Evolutionary conservation across 1,284 basidiomycete genomes (phyloP), one percentile per base, ranked within the genome.

Genomic region (Austropuccinia psidii): DNA sequence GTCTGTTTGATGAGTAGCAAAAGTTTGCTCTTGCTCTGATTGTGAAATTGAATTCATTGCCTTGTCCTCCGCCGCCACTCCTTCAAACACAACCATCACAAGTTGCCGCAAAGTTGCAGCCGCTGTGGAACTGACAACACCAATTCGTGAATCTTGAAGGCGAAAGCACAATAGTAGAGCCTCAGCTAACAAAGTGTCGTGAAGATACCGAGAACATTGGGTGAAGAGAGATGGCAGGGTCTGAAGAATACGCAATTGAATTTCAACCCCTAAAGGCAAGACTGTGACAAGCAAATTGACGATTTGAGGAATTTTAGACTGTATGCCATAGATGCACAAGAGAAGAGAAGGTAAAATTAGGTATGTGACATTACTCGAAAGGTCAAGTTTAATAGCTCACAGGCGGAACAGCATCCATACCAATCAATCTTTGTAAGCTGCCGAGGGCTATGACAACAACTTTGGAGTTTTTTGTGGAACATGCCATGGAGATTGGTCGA

Each of bases 11-110:
- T n/a, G n/a, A n/a, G n/a, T n/a, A n/a, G n/a, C n/a, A n/a, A n/a
- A n/a, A 19, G 35, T 33, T 24, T 47, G 29, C 9, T 41, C 50
- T 29, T 54, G 65, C 54, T 67, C 65, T 29, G 43, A 54, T 17
- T 79, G 77, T 60, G 80, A 78, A 15, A 77, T 78, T 2, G 78
- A 77, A 39, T 67, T 76, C 17, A 80, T 77, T 7, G 77, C 77
- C 2, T 74, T 75, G 74, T 93, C 90, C 79, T 94, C 91, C 21
- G 87, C 85, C 1, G 88, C 87, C 79, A 98, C 90, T 79, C 96
- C 94, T 82, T 98, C 95, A 62, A 98, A 91, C 15, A 98, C 89
- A 77, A 96, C 91, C 93, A 98, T 98, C 69, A 98, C 91, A 0
- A 96, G 85, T 80, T 98, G 95, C 1, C 95, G 89, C 7, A 98